Evolutionary conservation across 2,329 filamentous ascomycete species (phyloP).

Genomic region (Trichoderma oligosporum): DNA sequence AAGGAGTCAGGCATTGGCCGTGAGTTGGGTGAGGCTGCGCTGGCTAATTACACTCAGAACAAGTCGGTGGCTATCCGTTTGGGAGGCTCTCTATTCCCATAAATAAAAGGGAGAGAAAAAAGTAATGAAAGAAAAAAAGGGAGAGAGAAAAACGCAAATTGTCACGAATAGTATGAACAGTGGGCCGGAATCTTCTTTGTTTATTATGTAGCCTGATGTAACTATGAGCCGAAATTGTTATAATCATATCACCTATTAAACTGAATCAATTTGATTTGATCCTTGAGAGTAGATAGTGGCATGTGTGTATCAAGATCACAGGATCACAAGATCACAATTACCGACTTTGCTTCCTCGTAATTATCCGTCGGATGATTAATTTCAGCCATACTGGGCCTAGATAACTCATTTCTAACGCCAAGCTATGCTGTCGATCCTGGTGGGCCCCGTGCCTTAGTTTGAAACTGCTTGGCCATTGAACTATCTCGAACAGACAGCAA

Average conservation of each 20-base stretch:
- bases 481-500: too few species aligned
- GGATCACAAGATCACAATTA: too few species aligned
- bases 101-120: not conserved
- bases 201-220: conserved; percentile 13
- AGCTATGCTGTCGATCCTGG: too few species aligned
- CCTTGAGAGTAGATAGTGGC: too few species aligned
- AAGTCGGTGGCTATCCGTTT: conserved; percentile 59
- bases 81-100: conserved; percentile 24
- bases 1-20: conserved; percentile 76
- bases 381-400: too few species aligned
- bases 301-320: too few species aligned
- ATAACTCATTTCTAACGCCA: too few species aligned
- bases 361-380: too few species aligned
- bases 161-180: conserved; percentile 15
- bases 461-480: too few species aligned
- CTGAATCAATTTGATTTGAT: too few species aligned
- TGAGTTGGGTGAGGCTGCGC: conserved; percentile 66
- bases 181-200: not conserved
- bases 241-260: not conserved
- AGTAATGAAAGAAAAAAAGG: not conserved
- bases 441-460: too few species aligned
- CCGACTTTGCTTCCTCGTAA: too few species aligned
- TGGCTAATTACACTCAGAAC: conserved; percentile 64
- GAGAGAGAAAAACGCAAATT: conserved; percentile 6
- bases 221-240: conserved; percentile 14